Base-by-base conservation (phyloP, 257 asterid genomes). In the Dorcoceras hygrometricum region DNA sequence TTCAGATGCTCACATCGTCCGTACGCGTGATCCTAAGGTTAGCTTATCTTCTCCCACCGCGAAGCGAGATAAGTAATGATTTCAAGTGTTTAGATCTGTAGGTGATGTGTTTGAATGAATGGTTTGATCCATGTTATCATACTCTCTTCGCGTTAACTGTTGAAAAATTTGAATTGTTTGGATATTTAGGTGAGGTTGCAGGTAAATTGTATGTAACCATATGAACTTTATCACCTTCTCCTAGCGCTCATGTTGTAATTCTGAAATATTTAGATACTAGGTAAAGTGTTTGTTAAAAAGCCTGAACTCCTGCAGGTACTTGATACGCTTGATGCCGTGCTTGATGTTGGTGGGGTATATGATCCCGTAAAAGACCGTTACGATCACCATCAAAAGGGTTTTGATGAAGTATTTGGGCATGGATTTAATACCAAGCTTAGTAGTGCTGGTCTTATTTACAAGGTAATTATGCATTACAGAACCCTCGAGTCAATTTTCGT, bases 381-480 rank as follows among this genome's bases (percentile, higher is more conserved):
- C 56, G 82, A 82, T 78, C 87, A 79, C 29, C 98, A 91, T 59
- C 98, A 91, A 23, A 89, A 91, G 78, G 98, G 94, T 22, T 91
- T 91, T 71, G 82, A 77, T 66, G 95, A 91, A 87, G 81, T 85
- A 79, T 85, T 91, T 57, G 98, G 96, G 5, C 84, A 87, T 78
- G 98, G 96, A 4, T 91, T 89, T 77, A 78, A 14, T 62, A 85
- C 95, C 32, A 91, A 91, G 83, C 95, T 91, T 65, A 91, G 96
- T 29, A 91, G 98, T 78, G 96, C 96, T 80, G 98, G 98, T 67
- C 95, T 91, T 75, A 82, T 91, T 68, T 91, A 87, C 80, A 91
- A 91, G 92, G 98, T 91, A 67, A 46, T 27, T 32, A 9, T 56
- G 26, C 34, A 14, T 5, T 68, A 25, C 55, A 20, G n/a, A 55